These are phyloP conservation scores for Pleurotus platypus DNA, from an alignment of 768 basidiomycete genomes.

Conservation along the genomic window DNA sequence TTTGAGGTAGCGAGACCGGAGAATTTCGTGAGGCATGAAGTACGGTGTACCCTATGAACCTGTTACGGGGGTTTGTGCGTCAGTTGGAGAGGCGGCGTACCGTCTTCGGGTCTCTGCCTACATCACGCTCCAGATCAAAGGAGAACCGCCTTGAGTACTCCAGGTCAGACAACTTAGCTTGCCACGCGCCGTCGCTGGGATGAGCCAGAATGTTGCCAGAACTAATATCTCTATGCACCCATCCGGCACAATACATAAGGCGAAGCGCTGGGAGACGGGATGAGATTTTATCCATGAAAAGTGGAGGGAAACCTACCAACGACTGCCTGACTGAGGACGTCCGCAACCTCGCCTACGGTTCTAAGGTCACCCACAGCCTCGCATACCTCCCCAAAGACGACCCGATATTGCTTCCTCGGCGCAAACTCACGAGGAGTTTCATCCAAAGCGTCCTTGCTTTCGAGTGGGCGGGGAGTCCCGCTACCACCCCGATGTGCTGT, in stretches of 20 bases:
- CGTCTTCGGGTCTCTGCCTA: neutral
- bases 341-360: neutral
- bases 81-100: neutral
- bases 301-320: neutral
- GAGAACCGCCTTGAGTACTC: neutral
- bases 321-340: neutral
- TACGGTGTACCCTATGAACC: neutral
- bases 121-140: neutral
- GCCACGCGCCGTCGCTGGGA: neutral
- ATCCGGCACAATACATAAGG: neutral
- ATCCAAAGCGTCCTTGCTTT: neutral
- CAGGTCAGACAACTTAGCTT: conserved; percentile 1
- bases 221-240: conserved; percentile 3
- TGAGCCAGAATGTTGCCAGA: neutral
- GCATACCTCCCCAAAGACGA: neutral
- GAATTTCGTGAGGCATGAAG: conserved; percentile 3
- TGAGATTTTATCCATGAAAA: neutral
- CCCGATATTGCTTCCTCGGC: neutral
- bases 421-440: neutral
- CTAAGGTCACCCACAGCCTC: neutral
- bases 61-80: neutral
- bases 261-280: neutral
- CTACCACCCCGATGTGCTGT: too few relatives aligned
- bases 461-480: neutral
- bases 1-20: neutral